Conservation (phyloP, 768 basidiomycete species). For the Naganishia randhawae region DNA sequence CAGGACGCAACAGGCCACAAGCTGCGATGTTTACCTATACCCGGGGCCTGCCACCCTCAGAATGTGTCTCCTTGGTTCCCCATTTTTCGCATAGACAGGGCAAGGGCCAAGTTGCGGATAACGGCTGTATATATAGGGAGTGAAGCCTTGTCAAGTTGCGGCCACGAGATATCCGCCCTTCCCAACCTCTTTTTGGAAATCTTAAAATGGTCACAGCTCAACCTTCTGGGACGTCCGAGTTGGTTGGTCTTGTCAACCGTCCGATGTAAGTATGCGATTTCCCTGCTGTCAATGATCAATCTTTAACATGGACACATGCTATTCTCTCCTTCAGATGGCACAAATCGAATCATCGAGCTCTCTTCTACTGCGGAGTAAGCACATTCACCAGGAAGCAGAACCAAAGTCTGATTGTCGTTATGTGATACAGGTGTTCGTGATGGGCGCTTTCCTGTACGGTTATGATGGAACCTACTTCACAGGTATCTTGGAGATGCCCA, state of each 20-base stretch:
- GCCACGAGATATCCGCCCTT: not conserved
- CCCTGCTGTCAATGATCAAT: constrained; percentile 1
- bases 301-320: not conserved
- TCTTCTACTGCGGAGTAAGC: constrained; percentile 28
- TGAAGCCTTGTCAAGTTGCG: not conserved
- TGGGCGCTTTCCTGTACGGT: constrained; percentile 35
- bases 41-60: not conserved
- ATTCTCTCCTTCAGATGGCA: constrained; percentile 24
- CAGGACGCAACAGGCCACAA: not conserved
- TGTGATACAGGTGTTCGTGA: constrained; percentile 23
- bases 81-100: constrained; percentile 6
- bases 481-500: constrained; percentile 38
- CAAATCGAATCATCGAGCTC: constrained; percentile 25
- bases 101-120: not conserved
- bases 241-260: constrained; percentile 18
- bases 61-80: not conserved
- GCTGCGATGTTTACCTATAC: not conserved
- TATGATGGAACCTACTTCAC: constrained; percentile 48
- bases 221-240: constrained; percentile 13
- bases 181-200: not conserved
- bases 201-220: constrained; percentile 26
- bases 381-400: not conserved
- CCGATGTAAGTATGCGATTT: constrained; percentile 12
- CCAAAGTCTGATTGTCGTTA: not conserved
- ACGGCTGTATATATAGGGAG: not conserved